A percentile compares a stretch with the other conserved stretches of the same genome.
Conservation (phyloP, 2,329 filamentous ascomycete genomes). For the Trichoderma breve region DNA sequence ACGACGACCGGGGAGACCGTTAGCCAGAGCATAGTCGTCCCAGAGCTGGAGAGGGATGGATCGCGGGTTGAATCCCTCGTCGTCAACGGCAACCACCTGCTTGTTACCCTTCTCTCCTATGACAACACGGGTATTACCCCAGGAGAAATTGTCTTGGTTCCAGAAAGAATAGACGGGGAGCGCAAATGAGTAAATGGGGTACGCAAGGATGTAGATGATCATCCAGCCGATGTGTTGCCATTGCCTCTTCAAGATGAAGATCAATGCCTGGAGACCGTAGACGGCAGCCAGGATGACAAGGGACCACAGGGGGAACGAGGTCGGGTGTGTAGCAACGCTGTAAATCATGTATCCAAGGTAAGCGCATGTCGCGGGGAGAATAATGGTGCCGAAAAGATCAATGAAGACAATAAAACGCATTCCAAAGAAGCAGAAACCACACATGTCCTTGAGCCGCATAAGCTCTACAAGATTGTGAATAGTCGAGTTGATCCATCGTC, state of each 20-base stretch:
- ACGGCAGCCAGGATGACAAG: conserved; percentile 86
- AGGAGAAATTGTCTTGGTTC: conserved; percentile 98
- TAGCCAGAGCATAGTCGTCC: conserved; percentile 89
- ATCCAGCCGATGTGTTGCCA: conserved; percentile 99
- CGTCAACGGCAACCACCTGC: conserved; percentile 81
- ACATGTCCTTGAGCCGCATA: conserved; percentile 87
- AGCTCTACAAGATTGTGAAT: conserved; percentile 94
- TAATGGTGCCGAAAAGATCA: conserved; percentile 88
- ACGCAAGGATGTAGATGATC: conserved; percentile 96
- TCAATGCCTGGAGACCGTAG: conserved; percentile 92
- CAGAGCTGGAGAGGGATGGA: conserved; percentile 92
- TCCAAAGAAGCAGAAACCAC: conserved; percentile 97
- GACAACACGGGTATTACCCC: conserved; percentile 98
- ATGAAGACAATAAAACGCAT: conserved; percentile 97
- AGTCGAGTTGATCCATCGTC: conserved; percentile 99
- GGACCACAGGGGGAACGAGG: conserved; percentile 81
- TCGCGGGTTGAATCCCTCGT: conserved; percentile 84
- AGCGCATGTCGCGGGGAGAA: conserved; percentile 82
- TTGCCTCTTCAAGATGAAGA: conserved; percentile 94
- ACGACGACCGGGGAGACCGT: conserved; percentile 88
- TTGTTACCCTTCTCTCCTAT: conserved; percentile 91
- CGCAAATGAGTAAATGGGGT: conserved; percentile 87
- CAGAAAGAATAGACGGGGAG: conserved; percentile 98
- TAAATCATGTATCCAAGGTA: conserved; percentile 91
- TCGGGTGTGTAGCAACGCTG: conserved; percentile 62